A percentile compares a stretch with the other conserved stretches of the same genome.
Conservation (phyloP, 2,329 filamentous ascomycete species). For the Orbilia ellipsospora region DNA sequence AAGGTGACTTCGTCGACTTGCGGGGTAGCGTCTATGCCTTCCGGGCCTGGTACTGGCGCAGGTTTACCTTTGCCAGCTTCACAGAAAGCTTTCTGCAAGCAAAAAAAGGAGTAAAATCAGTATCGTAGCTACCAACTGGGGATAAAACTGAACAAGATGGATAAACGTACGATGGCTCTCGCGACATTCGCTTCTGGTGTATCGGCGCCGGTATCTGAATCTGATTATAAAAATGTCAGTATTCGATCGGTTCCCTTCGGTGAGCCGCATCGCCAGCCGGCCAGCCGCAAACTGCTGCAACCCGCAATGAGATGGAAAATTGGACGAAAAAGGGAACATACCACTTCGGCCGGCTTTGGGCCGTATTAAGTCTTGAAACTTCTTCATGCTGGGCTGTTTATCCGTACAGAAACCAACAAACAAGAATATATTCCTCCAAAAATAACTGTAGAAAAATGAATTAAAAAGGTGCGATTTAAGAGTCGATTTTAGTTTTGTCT, state of each 20-base stretch:
- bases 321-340: constrained; percentile 18
- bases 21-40: constrained; percentile 41
- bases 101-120: constrained; percentile 15
- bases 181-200: constrained; percentile 75
- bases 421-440: neutral
- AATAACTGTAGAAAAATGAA: neutral
- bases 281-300: neutral
- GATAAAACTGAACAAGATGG: neutral
- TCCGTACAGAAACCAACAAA: neutral
- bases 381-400: constrained; percentile 36
- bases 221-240: constrained; percentile 15
- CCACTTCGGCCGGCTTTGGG: constrained; percentile 40
- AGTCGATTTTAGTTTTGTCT: neutral
- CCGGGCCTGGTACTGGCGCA: constrained; percentile 64
- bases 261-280: neutral
- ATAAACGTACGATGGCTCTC: constrained; percentile 72
- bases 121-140: constrained; percentile 14
- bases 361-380: constrained; percentile 49
- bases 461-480: neutral
- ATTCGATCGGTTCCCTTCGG: neutral
- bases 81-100: constrained; percentile 78
- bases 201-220: constrained; percentile 62
- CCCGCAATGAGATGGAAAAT: neutral
- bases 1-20: constrained; percentile 86
- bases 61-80: constrained; percentile 67